phyloP scores from a whole-genome alignment of 371 early-diverging fungal genomes.

The Mortierella sp. region DNA sequence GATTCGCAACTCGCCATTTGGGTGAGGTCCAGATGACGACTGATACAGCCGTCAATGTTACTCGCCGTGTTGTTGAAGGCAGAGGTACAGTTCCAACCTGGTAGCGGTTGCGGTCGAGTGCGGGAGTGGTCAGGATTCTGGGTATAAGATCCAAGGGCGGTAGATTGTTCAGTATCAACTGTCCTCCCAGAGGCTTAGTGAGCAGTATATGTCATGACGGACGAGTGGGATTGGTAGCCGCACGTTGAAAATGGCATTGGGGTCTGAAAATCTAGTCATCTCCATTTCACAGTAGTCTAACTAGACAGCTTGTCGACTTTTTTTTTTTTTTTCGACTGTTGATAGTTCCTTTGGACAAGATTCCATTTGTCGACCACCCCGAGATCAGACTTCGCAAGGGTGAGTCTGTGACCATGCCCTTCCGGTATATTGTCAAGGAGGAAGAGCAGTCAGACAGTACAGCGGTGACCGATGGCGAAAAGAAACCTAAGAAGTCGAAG shows the following conservation, averaged over 20 bases:
- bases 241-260: too few relatives aligned
- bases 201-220: too few relatives aligned
- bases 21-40: constrained; percentile 85
- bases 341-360: constrained; percentile 67
- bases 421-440: constrained; percentile 66
- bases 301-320: not conserved
- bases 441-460: constrained; percentile 50
- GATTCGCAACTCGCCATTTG: constrained; percentile 82
- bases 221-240: too few relatives aligned
- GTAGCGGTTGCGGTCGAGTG: not conserved
- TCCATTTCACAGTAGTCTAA: too few relatives aligned
- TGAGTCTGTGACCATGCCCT: constrained; percentile 83
- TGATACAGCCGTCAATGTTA: constrained; percentile 72
- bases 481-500: constrained; percentile 57
- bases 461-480: constrained; percentile 58
- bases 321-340: not conserved
- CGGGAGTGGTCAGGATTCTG: not conserved
- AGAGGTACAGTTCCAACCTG: constrained; percentile 52
- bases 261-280: too few relatives aligned
- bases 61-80: constrained; percentile 68
- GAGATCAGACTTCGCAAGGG: constrained; percentile 75
- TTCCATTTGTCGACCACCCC: constrained; percentile 80
- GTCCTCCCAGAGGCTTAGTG: too few relatives aligned
- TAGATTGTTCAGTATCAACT: too few relatives aligned
- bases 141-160: too few relatives aligned